These are phyloP conservation scores for Pascua guehoae DNA, from an alignment of 1,284 basidiomycete species.

Conservation along the genomic window DNA sequence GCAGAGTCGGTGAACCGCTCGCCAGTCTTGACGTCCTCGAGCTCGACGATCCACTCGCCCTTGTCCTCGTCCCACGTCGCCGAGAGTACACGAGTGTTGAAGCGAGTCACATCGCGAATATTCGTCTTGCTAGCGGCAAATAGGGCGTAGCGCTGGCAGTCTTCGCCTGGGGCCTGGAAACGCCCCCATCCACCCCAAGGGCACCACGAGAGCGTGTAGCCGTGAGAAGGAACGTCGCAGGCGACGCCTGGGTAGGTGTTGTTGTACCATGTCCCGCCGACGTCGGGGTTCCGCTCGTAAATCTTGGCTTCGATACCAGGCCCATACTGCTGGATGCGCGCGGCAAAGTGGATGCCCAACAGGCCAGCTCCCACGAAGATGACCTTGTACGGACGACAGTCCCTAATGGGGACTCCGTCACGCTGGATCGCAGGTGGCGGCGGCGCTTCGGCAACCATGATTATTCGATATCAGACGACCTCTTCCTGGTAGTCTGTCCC, in stretches of 20 bases:
- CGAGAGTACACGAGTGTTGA: constrained; percentile 14
- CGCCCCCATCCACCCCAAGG: constrained; percentile 5
- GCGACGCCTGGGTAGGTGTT: constrained; percentile 31
- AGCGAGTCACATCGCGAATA: constrained; percentile 22
- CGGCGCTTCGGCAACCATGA: background rate
- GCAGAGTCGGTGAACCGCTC: constrained; percentile 17
- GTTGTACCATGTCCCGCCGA: constrained; percentile 21
- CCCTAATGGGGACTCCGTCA: constrained; percentile 7
- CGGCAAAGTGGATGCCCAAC: constrained; percentile 12
- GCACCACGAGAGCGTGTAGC: constrained; percentile 5
- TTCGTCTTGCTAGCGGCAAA: constrained; percentile 10
- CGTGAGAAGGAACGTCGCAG: constrained; percentile 29
- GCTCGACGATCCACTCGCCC: constrained; percentile 25
- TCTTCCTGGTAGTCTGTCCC: too few species aligned
- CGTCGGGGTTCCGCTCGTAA: constrained; percentile 11
- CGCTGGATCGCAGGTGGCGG: background rate
- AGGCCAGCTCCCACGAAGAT: constrained; percentile 12
- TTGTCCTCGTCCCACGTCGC: constrained; percentile 15
- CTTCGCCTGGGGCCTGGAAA: constrained; percentile 10
- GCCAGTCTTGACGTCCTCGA: constrained; percentile 9
- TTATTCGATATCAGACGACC: background rate
- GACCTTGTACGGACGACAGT: constrained; percentile 11
- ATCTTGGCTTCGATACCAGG: constrained; percentile 3
- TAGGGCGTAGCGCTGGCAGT: constrained; percentile 6
- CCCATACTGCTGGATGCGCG: constrained; percentile 9